phyloP scores from a whole-genome alignment of 768 basidiomycete genomes.

The Gautieria morchelliformis region DNA sequence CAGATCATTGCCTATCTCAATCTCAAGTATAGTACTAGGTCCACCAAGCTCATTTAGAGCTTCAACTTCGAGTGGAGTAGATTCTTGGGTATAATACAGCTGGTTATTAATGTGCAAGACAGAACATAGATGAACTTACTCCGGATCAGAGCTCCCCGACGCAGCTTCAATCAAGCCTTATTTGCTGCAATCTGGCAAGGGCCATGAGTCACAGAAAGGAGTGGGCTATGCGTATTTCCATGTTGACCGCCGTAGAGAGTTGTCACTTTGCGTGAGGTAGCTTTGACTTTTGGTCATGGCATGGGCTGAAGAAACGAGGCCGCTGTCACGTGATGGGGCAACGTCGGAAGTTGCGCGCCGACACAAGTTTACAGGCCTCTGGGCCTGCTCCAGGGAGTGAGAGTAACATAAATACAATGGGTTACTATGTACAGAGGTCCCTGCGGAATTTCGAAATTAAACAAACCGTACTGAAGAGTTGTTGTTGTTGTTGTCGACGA shows the following conservation, averaged over 20 bases:
- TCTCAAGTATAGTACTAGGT: too few relatives aligned
- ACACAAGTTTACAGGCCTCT: too few relatives aligned
- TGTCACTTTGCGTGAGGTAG: background rate
- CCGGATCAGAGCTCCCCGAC: background rate
- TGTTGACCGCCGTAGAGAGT: background rate
- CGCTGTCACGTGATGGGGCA: background rate
- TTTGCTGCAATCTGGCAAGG: background rate
- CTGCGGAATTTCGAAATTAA: too few relatives aligned
- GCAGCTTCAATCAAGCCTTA: background rate
- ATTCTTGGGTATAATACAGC: background rate
- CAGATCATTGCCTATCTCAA: too few relatives aligned
- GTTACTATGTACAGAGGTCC: too few relatives aligned
- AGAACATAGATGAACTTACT: background rate
- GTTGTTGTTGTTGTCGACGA: background rate
- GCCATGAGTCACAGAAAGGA: background rate
- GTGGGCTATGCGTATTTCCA: background rate
- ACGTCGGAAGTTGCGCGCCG: background rate
- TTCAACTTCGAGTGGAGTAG: background rate
- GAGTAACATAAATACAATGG: too few relatives aligned
- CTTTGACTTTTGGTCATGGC: background rate
- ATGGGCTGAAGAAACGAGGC: background rate
- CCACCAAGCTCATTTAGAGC: too few relatives aligned
- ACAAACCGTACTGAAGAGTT: too few relatives aligned
- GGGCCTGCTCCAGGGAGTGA: too few relatives aligned
- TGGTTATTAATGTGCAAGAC: background rate